These are phyloP conservation scores for Musa acuminata DNA, from an alignment of 176 grass and related monocot genomes.

Conservation along the genomic window DNA sequence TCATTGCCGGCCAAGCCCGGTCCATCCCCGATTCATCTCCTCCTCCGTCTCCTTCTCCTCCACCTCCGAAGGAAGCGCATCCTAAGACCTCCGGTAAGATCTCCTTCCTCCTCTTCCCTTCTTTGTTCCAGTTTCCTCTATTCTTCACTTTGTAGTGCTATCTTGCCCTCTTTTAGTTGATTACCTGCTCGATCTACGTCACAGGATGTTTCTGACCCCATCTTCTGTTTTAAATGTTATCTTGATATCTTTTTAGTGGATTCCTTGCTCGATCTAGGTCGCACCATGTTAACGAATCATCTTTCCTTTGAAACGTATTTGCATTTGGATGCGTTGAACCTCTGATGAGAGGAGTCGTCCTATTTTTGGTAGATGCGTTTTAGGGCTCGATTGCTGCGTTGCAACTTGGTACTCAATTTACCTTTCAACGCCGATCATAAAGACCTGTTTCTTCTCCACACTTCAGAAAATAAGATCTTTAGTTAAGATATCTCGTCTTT, in stretches of 20 bases:
- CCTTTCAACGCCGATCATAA: too few species aligned
- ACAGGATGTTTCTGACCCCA: neutral
- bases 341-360: too few species aligned
- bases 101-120: neutral
- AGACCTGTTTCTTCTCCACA: too few species aligned
- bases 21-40: constrained; percentile 8
- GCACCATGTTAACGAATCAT: neutral
- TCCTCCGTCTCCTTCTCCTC: constrained; percentile 14
- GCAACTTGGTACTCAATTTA: too few species aligned
- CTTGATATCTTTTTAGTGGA: neutral
- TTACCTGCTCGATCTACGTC: neutral
- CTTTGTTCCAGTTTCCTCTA: neutral
- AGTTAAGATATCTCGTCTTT: too few species aligned
- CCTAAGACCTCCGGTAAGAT: neutral
- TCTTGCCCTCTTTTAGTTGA: neutral
- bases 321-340: too few species aligned
- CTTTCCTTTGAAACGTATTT: too few species aligned
- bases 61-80: constrained; percentile 5
- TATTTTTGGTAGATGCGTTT: too few species aligned
- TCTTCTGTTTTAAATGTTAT: too few species aligned
- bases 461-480: too few species aligned
- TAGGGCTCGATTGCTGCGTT: too few species aligned
- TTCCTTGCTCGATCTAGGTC: neutral
- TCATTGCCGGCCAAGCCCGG: constrained; percentile 49
- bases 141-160: neutral